phyloP scores from a whole-genome alignment of 179 eudicot species.

The Patellifolia procumbens region DNA sequence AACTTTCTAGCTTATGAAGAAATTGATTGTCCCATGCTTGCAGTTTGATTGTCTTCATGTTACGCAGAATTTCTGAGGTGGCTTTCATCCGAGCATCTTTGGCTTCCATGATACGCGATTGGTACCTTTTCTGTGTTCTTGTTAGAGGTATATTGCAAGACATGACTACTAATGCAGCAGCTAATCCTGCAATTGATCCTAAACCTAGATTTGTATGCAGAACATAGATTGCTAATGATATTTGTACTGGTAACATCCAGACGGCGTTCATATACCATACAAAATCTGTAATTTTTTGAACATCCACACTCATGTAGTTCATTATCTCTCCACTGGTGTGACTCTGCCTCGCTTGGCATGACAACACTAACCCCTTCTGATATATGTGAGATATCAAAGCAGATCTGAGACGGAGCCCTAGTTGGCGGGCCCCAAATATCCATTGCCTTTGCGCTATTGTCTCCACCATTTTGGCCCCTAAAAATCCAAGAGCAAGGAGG shows the following conservation, averaged over 20 bases:
- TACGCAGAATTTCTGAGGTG: constrained; percentile 78
- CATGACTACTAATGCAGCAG: constrained; percentile 75
- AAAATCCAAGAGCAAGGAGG: constrained; percentile 72
- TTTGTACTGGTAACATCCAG: constrained; percentile 85
- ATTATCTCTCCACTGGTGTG: constrained; percentile 89
- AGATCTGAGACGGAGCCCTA: constrained; percentile 79
- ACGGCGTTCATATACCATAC: constrained; percentile 76
- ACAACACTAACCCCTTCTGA: constrained; percentile 70
- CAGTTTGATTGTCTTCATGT: constrained; percentile 82
- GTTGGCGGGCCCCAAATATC: constrained; percentile 87
- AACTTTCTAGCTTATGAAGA: constrained; percentile 49
- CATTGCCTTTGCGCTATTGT: constrained; percentile 87
- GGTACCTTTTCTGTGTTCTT: constrained; percentile 64
- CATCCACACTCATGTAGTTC: constrained; percentile 89
- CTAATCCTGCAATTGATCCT: constrained; percentile 71
- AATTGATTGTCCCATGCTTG: constrained; percentile 93
- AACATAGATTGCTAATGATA: constrained; percentile 63
- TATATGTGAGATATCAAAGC: constrained; percentile 79
- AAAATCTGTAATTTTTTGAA: constrained; percentile 77
- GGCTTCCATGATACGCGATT: constrained; percentile 73
- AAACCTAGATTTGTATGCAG: constrained; percentile 64
- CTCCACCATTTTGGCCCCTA: constrained; percentile 77
- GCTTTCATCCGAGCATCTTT: constrained; percentile 87
- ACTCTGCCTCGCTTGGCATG: constrained; percentile 73
- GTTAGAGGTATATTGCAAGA: constrained; percentile 77